Conservation (phyloP, 116 monocot species). For the Phalaenopsis hybrid region DNA sequence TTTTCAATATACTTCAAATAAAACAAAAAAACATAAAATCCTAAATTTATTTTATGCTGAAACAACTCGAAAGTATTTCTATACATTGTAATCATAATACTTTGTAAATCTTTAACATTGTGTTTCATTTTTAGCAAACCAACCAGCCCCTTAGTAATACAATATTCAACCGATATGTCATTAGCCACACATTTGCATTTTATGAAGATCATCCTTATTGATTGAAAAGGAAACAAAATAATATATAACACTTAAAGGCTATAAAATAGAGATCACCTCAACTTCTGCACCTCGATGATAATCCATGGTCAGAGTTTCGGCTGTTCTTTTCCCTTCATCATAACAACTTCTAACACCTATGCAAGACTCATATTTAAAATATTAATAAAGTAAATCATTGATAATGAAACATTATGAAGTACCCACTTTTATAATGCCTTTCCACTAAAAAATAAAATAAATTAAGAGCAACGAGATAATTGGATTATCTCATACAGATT, state of each 20-base stretch:
- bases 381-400: background rate
- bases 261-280: constrained; percentile 31
- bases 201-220: background rate
- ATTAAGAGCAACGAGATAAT: background rate
- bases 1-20: no score
- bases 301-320: constrained; percentile 98
- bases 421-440: background rate
- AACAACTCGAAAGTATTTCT: no score
- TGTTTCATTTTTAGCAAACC: no score
- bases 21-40: no score
- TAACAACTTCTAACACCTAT: constrained; percentile 96
- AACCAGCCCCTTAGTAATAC: background rate
- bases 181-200: background rate
- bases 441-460: background rate
- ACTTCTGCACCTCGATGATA: constrained; percentile 89
- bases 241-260: background rate
- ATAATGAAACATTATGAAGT: background rate
- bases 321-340: constrained; percentile 99
- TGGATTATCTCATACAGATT: background rate
- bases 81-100: no score
- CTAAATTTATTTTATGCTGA: no score
- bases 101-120: no score
- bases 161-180: background rate
- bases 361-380: background rate
- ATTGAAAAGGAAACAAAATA: background rate